Evolutionary conservation across 2,329 filamentous ascomycete species (phyloP).

Genomic region (Exophiala viscosa): DNA sequence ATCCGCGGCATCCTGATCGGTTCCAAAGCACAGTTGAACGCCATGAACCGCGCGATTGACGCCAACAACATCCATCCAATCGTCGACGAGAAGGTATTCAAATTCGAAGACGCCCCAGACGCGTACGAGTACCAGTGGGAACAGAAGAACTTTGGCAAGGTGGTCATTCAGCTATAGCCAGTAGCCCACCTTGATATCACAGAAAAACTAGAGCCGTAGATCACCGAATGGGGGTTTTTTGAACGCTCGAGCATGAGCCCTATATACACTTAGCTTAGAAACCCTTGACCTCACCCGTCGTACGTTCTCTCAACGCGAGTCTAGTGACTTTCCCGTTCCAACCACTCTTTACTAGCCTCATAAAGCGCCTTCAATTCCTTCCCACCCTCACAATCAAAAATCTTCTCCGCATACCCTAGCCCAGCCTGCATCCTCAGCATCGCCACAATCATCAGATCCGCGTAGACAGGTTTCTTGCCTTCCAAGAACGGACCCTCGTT

Average conservation of each 20-base stretch:
- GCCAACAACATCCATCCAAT: constrained; percentile 57
- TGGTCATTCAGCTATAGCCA: constrained; percentile 38
- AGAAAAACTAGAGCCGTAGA: not conserved
- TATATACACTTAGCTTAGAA: too few relatives aligned
- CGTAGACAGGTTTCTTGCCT: constrained; percentile 54
- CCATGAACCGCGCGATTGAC: constrained; percentile 59
- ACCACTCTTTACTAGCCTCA: constrained; percentile 18
- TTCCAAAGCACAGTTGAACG: constrained; percentile 53
- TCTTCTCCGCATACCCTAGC: constrained; percentile 8
- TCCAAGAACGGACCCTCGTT: constrained; percentile 60
- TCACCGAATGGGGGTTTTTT: too few relatives aligned
- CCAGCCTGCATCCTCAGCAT: constrained; percentile 45
- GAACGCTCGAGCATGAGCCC: too few relatives aligned
- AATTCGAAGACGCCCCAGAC: constrained; percentile 49
- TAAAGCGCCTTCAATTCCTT: constrained; percentile 17
- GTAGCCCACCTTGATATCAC: not conserved
- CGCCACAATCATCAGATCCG: constrained; percentile 56
- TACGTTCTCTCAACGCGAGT: too few relatives aligned
- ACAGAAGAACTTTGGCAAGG: constrained; percentile 56
- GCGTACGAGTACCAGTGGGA: constrained; percentile 55
- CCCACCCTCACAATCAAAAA: constrained; percentile 13
- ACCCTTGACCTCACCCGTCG: too few relatives aligned
- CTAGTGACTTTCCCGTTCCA: constrained; percentile 23
- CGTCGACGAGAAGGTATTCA: constrained; percentile 56
- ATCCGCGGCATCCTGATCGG: constrained; percentile 58